Base-by-base conservation (phyloP, 352 stramenopile species). In the Phytopythium sindhum region DNA sequence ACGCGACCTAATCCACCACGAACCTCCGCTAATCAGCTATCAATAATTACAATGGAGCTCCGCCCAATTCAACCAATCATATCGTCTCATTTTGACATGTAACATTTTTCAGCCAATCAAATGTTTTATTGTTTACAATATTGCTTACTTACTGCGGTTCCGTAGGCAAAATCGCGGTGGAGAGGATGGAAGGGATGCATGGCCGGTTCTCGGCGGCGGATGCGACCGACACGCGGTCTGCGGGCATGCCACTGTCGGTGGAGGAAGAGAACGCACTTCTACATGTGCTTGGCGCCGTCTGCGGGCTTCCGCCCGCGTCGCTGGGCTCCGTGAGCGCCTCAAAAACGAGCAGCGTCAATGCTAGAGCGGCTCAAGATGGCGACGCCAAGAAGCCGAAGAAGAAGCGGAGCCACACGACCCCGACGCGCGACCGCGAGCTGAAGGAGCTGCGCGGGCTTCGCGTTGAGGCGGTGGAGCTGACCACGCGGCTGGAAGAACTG, bases 401-500 rank as follows among this genome's bases (percentile, higher is more conserved):
- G 29, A 76, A 70, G 59, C 69, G 69, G 4, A 67, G 69, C 41
- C 66, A 73, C 62, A 68, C 62, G 55, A 76, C 69, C 11, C 66
- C 69, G 10, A 76, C 69, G 0, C 58, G 69, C 48, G 66, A 76
- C 59, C 69, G 59, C 21, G 63, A 76, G 57, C 59, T 57, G 53
- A 60, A 61, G 6, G 66, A 76, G 60, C 69, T 76, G 2, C 44
- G 67, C 28, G 66, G 56, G 51, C 60, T 76, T 29, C 69, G 69
- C 42, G 56, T 70, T 23, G 42, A 70, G 55, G 59, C 48, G 2
- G 55, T 63, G 23, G 50, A 70, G 42, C 62, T 76, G 1, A 35
- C 55, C 17, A 35, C 58, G 14, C 58, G 58, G 37, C 58, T 71
- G 41, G 41, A 68, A 39, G 35, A 53, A 24, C 59, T 51, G 39